These are phyloP conservation scores for Fusarium coffeatum DNA, from an alignment of 2,329 filamentous ascomycete species.

Conservation along the genomic window DNA sequence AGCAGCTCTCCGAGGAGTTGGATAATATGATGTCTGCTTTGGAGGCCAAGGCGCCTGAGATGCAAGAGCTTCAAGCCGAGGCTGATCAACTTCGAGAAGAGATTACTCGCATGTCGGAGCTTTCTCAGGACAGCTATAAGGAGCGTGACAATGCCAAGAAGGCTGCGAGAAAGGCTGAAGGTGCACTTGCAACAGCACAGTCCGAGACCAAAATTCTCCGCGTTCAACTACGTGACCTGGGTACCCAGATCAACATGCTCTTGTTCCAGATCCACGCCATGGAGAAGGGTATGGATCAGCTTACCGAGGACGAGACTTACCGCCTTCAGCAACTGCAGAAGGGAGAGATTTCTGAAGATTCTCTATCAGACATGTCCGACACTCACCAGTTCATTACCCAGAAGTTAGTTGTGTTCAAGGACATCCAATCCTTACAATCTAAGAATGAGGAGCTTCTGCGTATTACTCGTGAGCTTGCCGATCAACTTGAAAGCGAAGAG, in stretches of 20 bases:
- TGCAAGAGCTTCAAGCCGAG: slow-evolving; percentile 86
- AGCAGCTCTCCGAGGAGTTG: slow-evolving; percentile 79
- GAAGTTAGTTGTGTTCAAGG: slow-evolving; percentile 89
- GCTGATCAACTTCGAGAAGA: slow-evolving; percentile 83
- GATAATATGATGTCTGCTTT: slow-evolving; percentile 88
- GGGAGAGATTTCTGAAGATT: slow-evolving; percentile 78
- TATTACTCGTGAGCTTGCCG: slow-evolving; percentile 84
- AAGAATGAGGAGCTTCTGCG: slow-evolving; percentile 88
- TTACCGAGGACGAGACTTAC: slow-evolving; percentile 77
- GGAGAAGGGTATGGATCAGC: slow-evolving; percentile 79
- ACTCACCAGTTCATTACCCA: slow-evolving; percentile 91
- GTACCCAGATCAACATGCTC: slow-evolving; percentile 89
- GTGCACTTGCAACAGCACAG: slow-evolving; percentile 71
- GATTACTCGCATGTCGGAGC: slow-evolving; percentile 83
- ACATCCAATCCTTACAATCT: slow-evolving; percentile 83
- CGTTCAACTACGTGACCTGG: slow-evolving; percentile 88
- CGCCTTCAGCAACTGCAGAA: slow-evolving; percentile 82
- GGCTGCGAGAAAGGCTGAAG: slow-evolving; percentile 81
- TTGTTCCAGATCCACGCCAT: slow-evolving; percentile 86
- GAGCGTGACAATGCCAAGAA: slow-evolving; percentile 84
- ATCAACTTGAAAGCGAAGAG: slow-evolving; percentile 92
- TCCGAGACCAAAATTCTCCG: slow-evolving; percentile 82
- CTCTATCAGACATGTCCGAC: slow-evolving; percentile 79
- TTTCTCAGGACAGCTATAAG: slow-evolving; percentile 83
- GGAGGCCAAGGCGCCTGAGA: slow-evolving; percentile 86